Evolutionary conservation across 768 basidiomycete genomes (phyloP).

Genomic region (Tricholoma hemisulphureum): DNA sequence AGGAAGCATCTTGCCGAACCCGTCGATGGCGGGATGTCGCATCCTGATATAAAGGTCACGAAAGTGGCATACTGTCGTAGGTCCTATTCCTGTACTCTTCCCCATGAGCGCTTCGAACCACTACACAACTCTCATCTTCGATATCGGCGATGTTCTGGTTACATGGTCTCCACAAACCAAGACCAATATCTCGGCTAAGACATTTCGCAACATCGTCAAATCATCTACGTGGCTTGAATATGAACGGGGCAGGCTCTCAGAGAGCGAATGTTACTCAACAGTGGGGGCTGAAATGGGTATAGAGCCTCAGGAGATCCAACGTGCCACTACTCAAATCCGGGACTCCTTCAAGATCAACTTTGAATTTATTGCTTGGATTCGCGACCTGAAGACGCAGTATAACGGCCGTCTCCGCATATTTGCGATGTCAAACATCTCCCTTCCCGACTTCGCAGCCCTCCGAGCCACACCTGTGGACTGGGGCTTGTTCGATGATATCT

Average conservation of each 20-base stretch:
- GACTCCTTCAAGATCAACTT: conserved; percentile 46
- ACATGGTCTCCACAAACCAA: conserved; percentile 49
- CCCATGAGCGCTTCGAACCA: no score
- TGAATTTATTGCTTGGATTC: conserved; percentile 44
- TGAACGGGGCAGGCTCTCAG: conserved; percentile 46
- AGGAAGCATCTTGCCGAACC: no score
- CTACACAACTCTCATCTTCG: conserved; percentile 45
- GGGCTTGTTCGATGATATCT: conserved; percentile 49
- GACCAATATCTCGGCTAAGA: conserved; percentile 41
- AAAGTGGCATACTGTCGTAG: no score
- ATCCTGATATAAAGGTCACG: no score
- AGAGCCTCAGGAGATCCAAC: conserved; percentile 37
- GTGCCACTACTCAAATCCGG: conserved; percentile 47
- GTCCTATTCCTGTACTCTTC: no score
- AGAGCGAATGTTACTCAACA: conserved; percentile 42
- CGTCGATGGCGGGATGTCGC: no score
- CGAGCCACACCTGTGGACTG: conserved; percentile 45
- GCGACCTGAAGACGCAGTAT: conserved; percentile 41
- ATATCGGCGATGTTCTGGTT: conserved; percentile 59
- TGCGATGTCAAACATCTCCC: conserved; percentile 61
- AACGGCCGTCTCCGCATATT: conserved; percentile 39
- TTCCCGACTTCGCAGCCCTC: conserved; percentile 48
- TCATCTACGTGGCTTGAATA: conserved; percentile 54
- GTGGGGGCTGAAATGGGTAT: conserved; percentile 41
- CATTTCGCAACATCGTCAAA: conserved; percentile 42